phyloP scores from a whole-genome alignment of 2,329 filamentous ascomycete species.

The Alternaria novae-zelandiae region DNA sequence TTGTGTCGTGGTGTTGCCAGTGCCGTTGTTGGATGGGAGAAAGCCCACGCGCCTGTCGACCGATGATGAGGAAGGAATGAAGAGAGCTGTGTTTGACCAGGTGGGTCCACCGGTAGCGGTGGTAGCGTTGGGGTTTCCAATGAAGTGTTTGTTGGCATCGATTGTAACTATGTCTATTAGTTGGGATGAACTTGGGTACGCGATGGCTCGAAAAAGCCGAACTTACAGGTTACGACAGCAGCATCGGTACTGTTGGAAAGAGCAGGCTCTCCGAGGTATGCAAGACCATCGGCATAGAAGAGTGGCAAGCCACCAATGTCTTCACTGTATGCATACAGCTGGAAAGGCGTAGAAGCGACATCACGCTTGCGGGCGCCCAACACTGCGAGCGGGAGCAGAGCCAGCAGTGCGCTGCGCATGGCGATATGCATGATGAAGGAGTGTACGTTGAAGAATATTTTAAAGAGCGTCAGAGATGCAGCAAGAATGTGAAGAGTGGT shows the following conservation, averaged over 20 bases:
- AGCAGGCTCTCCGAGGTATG: not conserved
- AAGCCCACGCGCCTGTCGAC: not conserved
- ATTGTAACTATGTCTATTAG: not conserved
- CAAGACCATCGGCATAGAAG: constrained; percentile 19
- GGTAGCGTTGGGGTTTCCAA: not conserved
- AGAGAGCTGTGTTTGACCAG: not conserved
- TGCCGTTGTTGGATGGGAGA: not conserved
- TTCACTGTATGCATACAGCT: constrained; percentile 23
- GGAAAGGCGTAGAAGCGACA: constrained; percentile 1
- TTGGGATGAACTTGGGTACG: not conserved
- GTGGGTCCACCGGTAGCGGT: not conserved
- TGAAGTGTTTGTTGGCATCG: not conserved
- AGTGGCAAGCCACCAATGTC: constrained; percentile 20
- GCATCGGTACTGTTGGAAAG: not conserved
- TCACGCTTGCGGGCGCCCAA: not conserved
- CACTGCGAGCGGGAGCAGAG: not conserved
- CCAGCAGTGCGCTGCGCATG: not conserved
- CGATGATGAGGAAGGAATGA: not conserved
- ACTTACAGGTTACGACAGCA: constrained; percentile 2
- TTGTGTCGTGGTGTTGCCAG: not conserved
- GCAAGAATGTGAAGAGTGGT: not conserved
- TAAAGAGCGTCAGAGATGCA: not conserved
- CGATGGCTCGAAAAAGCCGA: not conserved
- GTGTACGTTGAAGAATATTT: not conserved
- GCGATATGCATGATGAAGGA: not conserved